Conservation (phyloP, 2,329 filamentous ascomycete species). For the Aspergillus sp. region DNA sequence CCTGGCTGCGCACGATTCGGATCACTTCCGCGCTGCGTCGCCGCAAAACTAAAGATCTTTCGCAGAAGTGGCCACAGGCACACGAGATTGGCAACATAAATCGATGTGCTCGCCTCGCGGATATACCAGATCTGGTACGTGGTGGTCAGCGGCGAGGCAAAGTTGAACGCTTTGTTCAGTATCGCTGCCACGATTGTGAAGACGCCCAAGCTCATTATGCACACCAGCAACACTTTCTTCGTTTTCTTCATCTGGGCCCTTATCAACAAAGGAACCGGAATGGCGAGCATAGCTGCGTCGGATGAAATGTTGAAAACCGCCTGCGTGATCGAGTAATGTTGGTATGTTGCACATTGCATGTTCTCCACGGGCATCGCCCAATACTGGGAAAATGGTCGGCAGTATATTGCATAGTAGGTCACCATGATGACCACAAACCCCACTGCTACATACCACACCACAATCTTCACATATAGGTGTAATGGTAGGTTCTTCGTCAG, state of each 20-base stretch:
- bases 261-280: conserved; percentile 39
- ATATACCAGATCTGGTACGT: conserved; percentile 46
- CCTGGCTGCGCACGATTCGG: conserved; percentile 19
- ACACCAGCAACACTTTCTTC: conserved; percentile 35
- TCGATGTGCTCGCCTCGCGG: conserved; percentile 40
- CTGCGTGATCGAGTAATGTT: conserved; percentile 42
- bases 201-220: conserved; percentile 40
- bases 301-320: conserved; percentile 48
- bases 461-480: conserved; percentile 39
- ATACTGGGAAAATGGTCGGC: conserved; percentile 50
- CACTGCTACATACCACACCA: conserved; percentile 45
- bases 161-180: conserved; percentile 48
- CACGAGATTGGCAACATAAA: conserved; percentile 49
- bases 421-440: conserved; percentile 51
- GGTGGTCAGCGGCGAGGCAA: conserved; percentile 36
- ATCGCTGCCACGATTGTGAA: conserved; percentile 44
- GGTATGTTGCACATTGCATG: conserved; percentile 42
- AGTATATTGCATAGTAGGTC: conserved; percentile 51
- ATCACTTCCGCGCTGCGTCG: conserved; percentile 29
- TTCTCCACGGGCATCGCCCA: conserved; percentile 47
- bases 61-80: conserved; percentile 32
- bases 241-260: conserved; percentile 33
- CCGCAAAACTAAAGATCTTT: conserved; percentile 29
- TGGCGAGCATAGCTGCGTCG: conserved; percentile 39
- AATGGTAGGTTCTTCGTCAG: conserved; percentile 42